Base-by-base conservation (phyloP, 108 stramenopile genomes). In the Epithemia pelagica region DNA sequence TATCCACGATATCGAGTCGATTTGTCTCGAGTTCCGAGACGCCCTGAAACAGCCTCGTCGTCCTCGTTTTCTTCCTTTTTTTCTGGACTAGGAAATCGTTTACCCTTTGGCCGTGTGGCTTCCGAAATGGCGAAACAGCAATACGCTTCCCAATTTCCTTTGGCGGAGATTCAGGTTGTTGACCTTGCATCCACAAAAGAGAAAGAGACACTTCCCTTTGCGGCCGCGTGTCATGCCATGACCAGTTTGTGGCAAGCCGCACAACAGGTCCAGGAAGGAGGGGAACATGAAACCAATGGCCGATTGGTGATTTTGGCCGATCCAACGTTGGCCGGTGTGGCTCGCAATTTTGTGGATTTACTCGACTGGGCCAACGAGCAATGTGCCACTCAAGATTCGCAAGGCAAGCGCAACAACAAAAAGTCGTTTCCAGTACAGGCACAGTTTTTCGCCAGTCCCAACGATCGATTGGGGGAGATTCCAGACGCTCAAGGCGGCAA, bases 1-100 rank as follows among this genome's bases (percentile, higher is more conserved):
- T 46, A 46, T 73, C 81, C 81, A 46, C 64, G 77, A 22, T 85
- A 80, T 71, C 73, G 81, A 52, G 78, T 85, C 18, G 75, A 85
- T 61, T 30, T 80, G 51, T 52, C 63, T 30, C 23, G 58, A 5
- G 2, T 56, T 30, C 7, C 71, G 30, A 28, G 55, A 52, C 29
- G 30, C 31, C 37, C 59, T 33, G 7, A 58, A 64, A 46, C 37
- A 5, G 10, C 5, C 5, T 15, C 5, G 15, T 10, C 5, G 5
- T 46, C 37, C 5, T 28, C 60, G 66, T 46, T 33, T 52, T 22
- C 31, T 52, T 58, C 61, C 58, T 63, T 66, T 30, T 37, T 46
- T 5, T 10, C 37, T 46, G 37, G 10, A 5, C 15, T 46, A 15
- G 5, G 37, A 15, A 46, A 46, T 10, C 5, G 15, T 46, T 46